Evolutionary conservation across 116 monocot species (phyloP), one percentile per base, ranked within the genome.

Genomic region (Zostera marina): DNA sequence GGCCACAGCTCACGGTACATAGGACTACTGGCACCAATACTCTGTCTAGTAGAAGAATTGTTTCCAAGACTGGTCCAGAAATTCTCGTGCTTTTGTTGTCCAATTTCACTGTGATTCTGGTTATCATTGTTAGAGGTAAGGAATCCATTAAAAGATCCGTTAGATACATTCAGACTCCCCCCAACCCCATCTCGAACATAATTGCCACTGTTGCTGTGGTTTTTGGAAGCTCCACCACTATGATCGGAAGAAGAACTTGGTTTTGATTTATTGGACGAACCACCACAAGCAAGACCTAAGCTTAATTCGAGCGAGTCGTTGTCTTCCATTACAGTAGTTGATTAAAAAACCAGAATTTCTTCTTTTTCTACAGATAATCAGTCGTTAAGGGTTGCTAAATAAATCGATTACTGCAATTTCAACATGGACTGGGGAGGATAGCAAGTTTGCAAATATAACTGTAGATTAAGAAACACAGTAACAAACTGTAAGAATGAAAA

Each of bases 251-350:
- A 10, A 40, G 9, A 32, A 70, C 70, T 74, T 63, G 32, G 32
- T 32, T 62, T 81, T 61, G 54, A 42, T 63, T 88, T 88, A 11
- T 73, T 63, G 11, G 84, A 76, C 1, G 79, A 72, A 21, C 79
- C 82, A 52, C 88, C 88, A 73, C 67, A 88, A 52, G 80, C 59
- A 45, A 93, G 93, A 22, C 94, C 94, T 66, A 94, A 76, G 53
- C 94, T 94, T 59, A 94, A 77, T 70, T 94, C 94, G 48, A 94
- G 77, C 22, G 77, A 79, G 69, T 75, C 80, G 7, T 88, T 82
- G 25, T 94, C 94, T 3, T 94, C 94, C 88, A 83, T 80, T 60
- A 7, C 22, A 23, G 13, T 24, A 32, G 26, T 14, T 25, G 24
- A 22, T 54, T 22, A 54, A 22, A 54, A 22, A 54, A 8, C 54